Conservation (phyloP, 2,329 filamentous ascomycete genomes). For the Microcyclosporella mali region DNA sequence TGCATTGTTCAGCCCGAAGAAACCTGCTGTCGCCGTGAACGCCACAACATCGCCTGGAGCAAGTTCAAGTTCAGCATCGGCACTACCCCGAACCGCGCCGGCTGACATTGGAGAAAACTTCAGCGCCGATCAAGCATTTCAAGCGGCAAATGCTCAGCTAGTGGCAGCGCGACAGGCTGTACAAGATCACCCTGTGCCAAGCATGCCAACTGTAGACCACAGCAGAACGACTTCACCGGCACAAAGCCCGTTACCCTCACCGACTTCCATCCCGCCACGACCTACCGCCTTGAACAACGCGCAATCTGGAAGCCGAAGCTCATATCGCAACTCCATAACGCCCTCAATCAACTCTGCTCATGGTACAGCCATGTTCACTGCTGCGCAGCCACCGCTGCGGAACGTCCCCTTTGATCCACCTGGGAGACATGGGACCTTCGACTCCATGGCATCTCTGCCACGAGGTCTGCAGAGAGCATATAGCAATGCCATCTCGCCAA, state of each 20-base stretch:
- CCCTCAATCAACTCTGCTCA: constrained; percentile 1
- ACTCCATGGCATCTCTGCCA: constrained; percentile 20
- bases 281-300: no score
- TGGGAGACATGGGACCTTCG: constrained; percentile 10
- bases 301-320: no score
- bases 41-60: constrained; percentile 2
- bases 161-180: background rate
- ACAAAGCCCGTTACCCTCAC: constrained; percentile 2
- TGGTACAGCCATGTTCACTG: constrained; percentile 4
- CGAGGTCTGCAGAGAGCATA: constrained; percentile 28
- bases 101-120: constrained; percentile 20
- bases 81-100: constrained; percentile 20
- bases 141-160: constrained; percentile 10
- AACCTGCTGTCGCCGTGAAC: constrained; percentile 14
- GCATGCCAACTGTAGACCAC: background rate
- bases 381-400: background rate
- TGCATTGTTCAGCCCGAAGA: constrained; percentile 10
- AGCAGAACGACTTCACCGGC: background rate
- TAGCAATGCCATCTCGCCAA: constrained; percentile 24
- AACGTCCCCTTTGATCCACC: constrained; percentile 3
- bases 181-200: constrained; percentile 4
- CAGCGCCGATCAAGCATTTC: constrained; percentile 24
- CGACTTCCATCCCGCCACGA: background rate
- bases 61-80: constrained; percentile 1
- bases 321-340: background rate